These are phyloP conservation scores for Jaminaea rosea DNA, from an alignment of 1,284 basidiomycete species.

Conservation along the genomic window DNA sequence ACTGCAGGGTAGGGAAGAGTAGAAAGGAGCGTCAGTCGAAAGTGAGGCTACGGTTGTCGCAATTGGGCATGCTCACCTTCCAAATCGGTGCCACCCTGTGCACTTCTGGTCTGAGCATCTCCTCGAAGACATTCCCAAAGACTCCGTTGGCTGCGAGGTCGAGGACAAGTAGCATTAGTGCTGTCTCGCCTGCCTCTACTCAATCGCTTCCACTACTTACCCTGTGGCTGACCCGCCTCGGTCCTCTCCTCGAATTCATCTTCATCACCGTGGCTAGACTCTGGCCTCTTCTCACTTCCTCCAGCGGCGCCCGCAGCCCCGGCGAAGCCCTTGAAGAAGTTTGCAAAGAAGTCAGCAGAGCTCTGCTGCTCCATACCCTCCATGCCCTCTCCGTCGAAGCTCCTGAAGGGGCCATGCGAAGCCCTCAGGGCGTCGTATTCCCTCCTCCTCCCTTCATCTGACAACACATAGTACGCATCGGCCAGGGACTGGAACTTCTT, in stretches of 20 bases:
- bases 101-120: slow-evolving; percentile 43
- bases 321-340: slow-evolving; percentile 37
- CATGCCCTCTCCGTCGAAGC: slow-evolving; percentile 14
- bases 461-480: slow-evolving; percentile 92
- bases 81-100: slow-evolving; percentile 23
- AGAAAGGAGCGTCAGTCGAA: background rate
- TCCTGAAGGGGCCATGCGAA: slow-evolving; percentile 11
- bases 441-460: slow-evolving; percentile 62
- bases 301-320: background rate
- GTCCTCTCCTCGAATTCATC: background rate
- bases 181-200: background rate
- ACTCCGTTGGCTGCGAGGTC: slow-evolving; percentile 22
- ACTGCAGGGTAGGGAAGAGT: slow-evolving; percentile 10
- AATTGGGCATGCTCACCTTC: slow-evolving; percentile 10
- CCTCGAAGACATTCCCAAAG: slow-evolving; percentile 41
- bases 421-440: slow-evolving; percentile 57
- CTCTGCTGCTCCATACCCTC: slow-evolving; percentile 26
- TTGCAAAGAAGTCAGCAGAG: slow-evolving; percentile 34
- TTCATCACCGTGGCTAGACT: background rate
- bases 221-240: background rate
- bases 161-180: background rate
- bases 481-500: slow-evolving; percentile 58
- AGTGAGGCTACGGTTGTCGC: too few species aligned
- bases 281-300: too few species aligned
- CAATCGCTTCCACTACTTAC: background rate